These are phyloP conservation scores for Sporothrix mexicana DNA, from an alignment of 2,329 filamentous ascomycete genomes.

Conservation along the genomic window DNA sequence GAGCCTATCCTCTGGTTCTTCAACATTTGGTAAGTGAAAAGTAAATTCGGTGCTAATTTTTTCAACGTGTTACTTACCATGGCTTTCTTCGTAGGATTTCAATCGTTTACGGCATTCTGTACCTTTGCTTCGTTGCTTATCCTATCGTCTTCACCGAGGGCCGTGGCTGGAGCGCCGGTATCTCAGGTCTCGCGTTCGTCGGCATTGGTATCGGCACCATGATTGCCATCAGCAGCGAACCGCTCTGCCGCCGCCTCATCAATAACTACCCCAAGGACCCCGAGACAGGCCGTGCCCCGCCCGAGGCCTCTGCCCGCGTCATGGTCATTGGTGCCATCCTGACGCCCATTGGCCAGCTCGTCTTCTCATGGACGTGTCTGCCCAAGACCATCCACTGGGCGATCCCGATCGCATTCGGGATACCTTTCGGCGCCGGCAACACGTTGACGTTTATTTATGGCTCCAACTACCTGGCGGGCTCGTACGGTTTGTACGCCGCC, in stretches of 20 bases:
- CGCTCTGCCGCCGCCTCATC: constrained; percentile 77
- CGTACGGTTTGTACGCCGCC: constrained; percentile 78
- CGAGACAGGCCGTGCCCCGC: constrained; percentile 71
- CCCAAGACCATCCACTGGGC: constrained; percentile 81
- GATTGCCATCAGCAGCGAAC: constrained; percentile 67
- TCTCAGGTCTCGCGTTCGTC: constrained; percentile 77
- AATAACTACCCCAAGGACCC: constrained; percentile 77
- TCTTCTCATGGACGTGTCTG: constrained; percentile 87
- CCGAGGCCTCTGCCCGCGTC: constrained; percentile 81
- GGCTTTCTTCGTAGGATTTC: constrained; percentile 63
- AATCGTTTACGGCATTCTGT: constrained; percentile 80
- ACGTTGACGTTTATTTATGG: constrained; percentile 79
- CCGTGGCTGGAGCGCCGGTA: constrained; percentile 77
- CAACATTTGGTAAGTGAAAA: constrained; percentile 61
- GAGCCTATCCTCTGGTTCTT: constrained; percentile 83
- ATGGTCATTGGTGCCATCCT: constrained; percentile 79
- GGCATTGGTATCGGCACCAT: constrained; percentile 71
- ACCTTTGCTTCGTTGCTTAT: constrained; percentile 89
- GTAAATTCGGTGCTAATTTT: neutral
- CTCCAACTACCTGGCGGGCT: constrained; percentile 74
- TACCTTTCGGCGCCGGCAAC: constrained; percentile 78
- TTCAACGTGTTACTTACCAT: neutral
- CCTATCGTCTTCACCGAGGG: constrained; percentile 78
- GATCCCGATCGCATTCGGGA: constrained; percentile 72
- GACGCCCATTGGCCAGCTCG: constrained; percentile 78